Evolutionary conservation across 169 alveolate species (phyloP).

Genomic region (Plasmodium vivax): DNA sequence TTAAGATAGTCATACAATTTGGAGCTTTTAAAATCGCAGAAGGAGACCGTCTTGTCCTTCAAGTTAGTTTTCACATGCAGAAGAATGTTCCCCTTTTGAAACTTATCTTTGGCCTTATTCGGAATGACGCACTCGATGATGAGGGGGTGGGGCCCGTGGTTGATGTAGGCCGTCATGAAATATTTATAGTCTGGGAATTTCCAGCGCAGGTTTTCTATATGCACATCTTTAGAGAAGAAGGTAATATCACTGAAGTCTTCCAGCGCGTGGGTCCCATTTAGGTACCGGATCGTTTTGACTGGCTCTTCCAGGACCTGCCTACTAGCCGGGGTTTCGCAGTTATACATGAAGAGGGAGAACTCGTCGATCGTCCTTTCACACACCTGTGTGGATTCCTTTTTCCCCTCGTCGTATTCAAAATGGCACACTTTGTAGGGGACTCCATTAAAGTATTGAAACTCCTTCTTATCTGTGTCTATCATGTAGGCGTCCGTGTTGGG

Average conservation of each 20-base stretch:
- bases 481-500: background rate
- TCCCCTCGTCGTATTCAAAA: slow-evolving; percentile 6
- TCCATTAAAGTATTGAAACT: slow-evolving; percentile 14
- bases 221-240: slow-evolving; percentile 14
- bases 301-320: slow-evolving; percentile 9
- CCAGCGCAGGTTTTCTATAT: background rate
- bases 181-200: slow-evolving; percentile 8
- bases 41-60: background rate
- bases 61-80: slow-evolving; percentile 15
- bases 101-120: background rate
- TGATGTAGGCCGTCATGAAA: slow-evolving; percentile 32
- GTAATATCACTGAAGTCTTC: slow-evolving; percentile 8
- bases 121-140: slow-evolving; percentile 29
- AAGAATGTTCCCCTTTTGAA: slow-evolving; percentile 10
- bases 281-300: background rate
- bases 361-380: slow-evolving; percentile 63
- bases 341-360: slow-evolving; percentile 31
- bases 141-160: slow-evolving; percentile 57
- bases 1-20: slow-evolving; percentile 18
- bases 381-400: background rate
- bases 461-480: slow-evolving; percentile 13
- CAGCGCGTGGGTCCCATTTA: background rate
- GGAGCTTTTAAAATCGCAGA: slow-evolving; percentile 36
- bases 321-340: background rate
- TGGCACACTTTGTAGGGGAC: slow-evolving; percentile 38